Evolutionary conservation across 257 asterid species (phyloP).

Genomic region (Solanum ossicruentum): DNA sequence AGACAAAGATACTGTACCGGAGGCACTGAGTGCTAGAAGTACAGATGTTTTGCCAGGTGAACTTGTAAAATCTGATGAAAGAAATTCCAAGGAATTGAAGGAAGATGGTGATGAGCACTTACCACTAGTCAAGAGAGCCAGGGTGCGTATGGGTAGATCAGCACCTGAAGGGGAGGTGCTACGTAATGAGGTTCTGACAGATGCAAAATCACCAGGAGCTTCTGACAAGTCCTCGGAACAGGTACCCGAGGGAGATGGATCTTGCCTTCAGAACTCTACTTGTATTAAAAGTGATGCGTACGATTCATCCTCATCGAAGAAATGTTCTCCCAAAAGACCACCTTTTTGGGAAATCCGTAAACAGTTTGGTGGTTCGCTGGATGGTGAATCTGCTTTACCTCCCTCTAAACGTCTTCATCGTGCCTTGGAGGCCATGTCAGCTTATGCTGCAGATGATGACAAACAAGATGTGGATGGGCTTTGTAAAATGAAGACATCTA

Average conservation of each 20-base stretch:
- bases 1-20: conserved; percentile 25
- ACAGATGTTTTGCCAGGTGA: conserved; percentile 27
- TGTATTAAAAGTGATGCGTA: conserved; percentile 11
- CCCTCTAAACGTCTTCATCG: conserved; percentile 94
- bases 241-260: conserved; percentile 32
- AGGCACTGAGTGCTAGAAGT: conserved; percentile 23
- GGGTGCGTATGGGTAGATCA: conserved; percentile 76
- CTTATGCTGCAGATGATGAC: conserved; percentile 69
- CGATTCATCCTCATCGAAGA: conserved; percentile 18
- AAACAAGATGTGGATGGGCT: conserved; percentile 27
- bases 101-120: conserved; percentile 87
- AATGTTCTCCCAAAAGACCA: conserved; percentile 26
- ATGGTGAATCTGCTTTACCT: conserved; percentile 92
- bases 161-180: conserved; percentile 31
- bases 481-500: conserved; percentile 6
- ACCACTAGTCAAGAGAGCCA: conserved; percentile 86
- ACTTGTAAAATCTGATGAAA: conserved; percentile 28
- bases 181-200: conserved; percentile 20
- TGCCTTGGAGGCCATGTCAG: conserved; percentile 98
- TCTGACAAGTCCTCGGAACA: conserved; percentile 22
- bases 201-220: conserved; percentile 31
- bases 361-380: conserved; percentile 27
- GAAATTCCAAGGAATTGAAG: conserved; percentile 36
- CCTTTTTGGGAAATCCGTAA: conserved; percentile 38
- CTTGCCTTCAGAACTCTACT: conserved; percentile 15